These are phyloP conservation scores for Epichloe gansuensis DNA, from an alignment of 2,329 filamentous ascomycete genomes.

Conservation along the genomic window DNA sequence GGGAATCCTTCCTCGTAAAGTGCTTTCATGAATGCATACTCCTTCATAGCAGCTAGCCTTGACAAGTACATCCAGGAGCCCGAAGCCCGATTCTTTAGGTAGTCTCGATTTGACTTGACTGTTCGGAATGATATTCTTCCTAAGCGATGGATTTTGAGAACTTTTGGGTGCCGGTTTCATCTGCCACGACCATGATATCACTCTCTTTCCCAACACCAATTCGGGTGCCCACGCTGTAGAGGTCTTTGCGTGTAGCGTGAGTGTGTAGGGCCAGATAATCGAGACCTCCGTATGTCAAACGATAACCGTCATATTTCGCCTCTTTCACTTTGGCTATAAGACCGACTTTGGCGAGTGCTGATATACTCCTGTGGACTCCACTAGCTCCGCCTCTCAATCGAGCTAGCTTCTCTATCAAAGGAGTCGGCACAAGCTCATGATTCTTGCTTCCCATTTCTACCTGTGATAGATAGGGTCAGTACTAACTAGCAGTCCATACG, in stretches of 20 bases:
- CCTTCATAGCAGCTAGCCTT: conserved; percentile 80
- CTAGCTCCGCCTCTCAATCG: conserved; percentile 66
- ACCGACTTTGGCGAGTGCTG: conserved; percentile 78
- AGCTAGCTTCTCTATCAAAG: conserved; percentile 74
- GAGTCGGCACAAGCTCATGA: conserved; percentile 90
- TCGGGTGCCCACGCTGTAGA: conserved; percentile 89
- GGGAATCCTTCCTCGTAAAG: conserved; percentile 75
- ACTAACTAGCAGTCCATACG: neutral
- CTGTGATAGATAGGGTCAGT: conserved; percentile 31
- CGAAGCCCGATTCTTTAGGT: conserved; percentile 66
- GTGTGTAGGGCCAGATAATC: conserved; percentile 96
- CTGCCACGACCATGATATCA: conserved; percentile 89
- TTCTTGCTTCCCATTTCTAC: conserved; percentile 91
- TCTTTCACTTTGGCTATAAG: conserved; percentile 91
- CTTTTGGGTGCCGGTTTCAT: conserved; percentile 62
- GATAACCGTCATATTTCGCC: conserved; percentile 93
- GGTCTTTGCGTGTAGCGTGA: conserved; percentile 63
- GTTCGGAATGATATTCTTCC: conserved; percentile 94
- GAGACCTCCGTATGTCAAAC: conserved; percentile 88
- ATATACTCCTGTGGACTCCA: conserved; percentile 78
- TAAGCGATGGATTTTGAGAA: conserved; percentile 92
- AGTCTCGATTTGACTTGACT: conserved; percentile 92
- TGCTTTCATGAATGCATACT: conserved; percentile 88
- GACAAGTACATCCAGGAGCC: conserved; percentile 99
- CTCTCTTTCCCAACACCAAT: conserved; percentile 97